Percentiles rank a stretch among this genome's conserved stretches.
phyloP scores from a whole-genome alignment of 192 early-diverging fungal species.

The Mortierella alpina region DNA sequence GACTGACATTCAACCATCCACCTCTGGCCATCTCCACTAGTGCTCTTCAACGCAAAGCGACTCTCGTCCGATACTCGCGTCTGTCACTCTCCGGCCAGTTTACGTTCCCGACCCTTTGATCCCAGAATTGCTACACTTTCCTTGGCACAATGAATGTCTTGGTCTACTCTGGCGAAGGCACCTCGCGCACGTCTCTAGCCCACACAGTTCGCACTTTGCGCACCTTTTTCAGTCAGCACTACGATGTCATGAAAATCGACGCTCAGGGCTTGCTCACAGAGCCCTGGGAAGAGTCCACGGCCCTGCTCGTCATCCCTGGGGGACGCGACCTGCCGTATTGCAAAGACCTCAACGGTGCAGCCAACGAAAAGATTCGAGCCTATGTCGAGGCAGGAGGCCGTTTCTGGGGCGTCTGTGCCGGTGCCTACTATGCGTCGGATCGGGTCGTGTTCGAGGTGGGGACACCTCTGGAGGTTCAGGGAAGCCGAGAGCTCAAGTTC shows the following conservation, averaged over 20 bases:
- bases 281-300: slow-evolving; percentile 90
- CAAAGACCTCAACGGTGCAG: slow-evolving; percentile 71
- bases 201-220: slow-evolving; percentile 78
- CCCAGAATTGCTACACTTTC: no score
- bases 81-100: no score
- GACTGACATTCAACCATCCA: no score
- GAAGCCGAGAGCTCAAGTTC: slow-evolving; percentile 78
- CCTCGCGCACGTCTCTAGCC: slow-evolving; percentile 67
- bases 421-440: slow-evolving; percentile 78
- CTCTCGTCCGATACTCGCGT: no score
- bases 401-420: slow-evolving; percentile 89
- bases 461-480: slow-evolving; percentile 71
- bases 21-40: no score
- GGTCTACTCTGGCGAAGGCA: slow-evolving; percentile 86
- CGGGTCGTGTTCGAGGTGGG: slow-evolving; percentile 85
- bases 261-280: slow-evolving; percentile 75
- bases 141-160: slow-evolving; percentile 77
- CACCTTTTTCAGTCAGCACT: slow-evolving; percentile 71
- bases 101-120: no score
- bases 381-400: slow-evolving; percentile 84
- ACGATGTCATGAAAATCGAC: slow-evolving; percentile 91
- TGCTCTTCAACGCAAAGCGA: no score
- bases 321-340: slow-evolving; percentile 90
- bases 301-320: slow-evolving; percentile 91
- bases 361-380: slow-evolving; percentile 69